Base-by-base conservation (phyloP, 2,329 filamentous ascomycete genomes). In the Eutypa lata region DNA sequence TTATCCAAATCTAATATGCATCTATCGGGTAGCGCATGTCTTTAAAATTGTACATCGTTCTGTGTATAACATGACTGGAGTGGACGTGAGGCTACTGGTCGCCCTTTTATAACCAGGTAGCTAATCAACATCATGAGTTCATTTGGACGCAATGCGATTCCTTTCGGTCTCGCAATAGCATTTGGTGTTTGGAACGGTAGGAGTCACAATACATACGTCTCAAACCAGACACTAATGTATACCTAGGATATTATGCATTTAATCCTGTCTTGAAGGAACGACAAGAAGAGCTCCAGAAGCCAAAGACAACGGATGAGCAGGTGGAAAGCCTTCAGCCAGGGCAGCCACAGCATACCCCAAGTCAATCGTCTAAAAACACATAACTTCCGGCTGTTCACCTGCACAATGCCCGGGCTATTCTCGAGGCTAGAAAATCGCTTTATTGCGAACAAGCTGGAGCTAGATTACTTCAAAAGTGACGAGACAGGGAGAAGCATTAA, bases 151-250 rank as follows among this genome's bases (percentile, higher is more conserved):
- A 57, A 40, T n/a, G 56, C 55, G n/a, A 16, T 65, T 38, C 63
- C 64, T n/a, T 38, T 67, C 7, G 54, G 62, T 35, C 40, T 71
- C n/a, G 68, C 68, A 7, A 49, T 69, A 19, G 53, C 62, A 7
- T 62, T 64, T 52, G 68, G 68, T 26, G 53, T 70, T 37, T 61
- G 38, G n/a, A 71, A 68, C 50, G 68, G 68, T 70, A 65, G 19
- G 56, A n/a, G n/a, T 47, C 47, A 47, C 33, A 6, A 18, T 42
- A 40, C 5, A 48, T 21, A 24, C 37, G 31, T 5, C 26, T 35
- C 18, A 48, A 49, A n/a, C n/a, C n/a, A n/a, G n/a, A n/a, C n/a
- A 46, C 31, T 19, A 49, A 49, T 10, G 13, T 18, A 2, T 35
- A 21, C n/a, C n/a, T n/a, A 48, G 26, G 14, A 46, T 56, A 28